phyloP scores from a whole-genome alignment of 768 basidiomycete genomes.

The Auricularia cornea region DNA sequence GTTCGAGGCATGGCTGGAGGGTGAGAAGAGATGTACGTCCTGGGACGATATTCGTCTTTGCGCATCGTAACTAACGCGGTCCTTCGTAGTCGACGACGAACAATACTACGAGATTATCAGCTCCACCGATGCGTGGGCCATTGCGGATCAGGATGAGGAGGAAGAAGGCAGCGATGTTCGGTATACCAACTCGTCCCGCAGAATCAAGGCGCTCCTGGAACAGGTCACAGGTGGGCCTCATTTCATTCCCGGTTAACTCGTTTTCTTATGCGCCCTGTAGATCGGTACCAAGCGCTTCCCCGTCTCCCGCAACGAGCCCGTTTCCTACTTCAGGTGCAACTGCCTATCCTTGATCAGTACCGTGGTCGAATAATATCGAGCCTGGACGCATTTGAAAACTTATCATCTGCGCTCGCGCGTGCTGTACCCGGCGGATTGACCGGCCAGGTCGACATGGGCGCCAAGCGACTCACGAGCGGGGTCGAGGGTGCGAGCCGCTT shows the following conservation, averaged over 20 bases:
- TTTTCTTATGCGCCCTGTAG: slow-evolving; percentile 31
- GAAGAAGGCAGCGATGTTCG: slow-evolving; percentile 41
- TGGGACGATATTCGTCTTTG: neutral
- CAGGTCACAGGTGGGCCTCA: slow-evolving; percentile 77
- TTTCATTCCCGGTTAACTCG: neutral
- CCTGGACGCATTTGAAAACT: slow-evolving; percentile 87
- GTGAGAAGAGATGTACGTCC: slow-evolving; percentile 77
- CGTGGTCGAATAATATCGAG: slow-evolving; percentile 70
- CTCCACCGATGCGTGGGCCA: slow-evolving; percentile 76
- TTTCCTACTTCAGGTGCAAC: slow-evolving; percentile 78
- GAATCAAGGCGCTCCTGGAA: slow-evolving; percentile 77
- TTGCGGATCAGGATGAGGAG: slow-evolving; percentile 50
- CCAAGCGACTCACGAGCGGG: slow-evolving; percentile 66
- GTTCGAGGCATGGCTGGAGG: slow-evolving; percentile 86
- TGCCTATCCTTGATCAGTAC: slow-evolving; percentile 77
- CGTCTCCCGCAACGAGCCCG: slow-evolving; percentile 64
- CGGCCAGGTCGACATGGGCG: slow-evolving; percentile 46
- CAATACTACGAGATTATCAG: slow-evolving; percentile 82
- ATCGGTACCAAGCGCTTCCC: slow-evolving; percentile 87
- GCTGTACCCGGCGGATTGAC: slow-evolving; percentile 85
- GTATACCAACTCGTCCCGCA: slow-evolving; percentile 76
- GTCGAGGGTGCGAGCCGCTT: slow-evolving; percentile 75
- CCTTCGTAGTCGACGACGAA: slow-evolving; percentile 63
- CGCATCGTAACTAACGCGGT: neutral
- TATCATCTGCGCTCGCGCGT: slow-evolving; percentile 80